Evolutionary conservation across 768 basidiomycete species (phyloP).

Genomic region (Zangia roseola): DNA sequence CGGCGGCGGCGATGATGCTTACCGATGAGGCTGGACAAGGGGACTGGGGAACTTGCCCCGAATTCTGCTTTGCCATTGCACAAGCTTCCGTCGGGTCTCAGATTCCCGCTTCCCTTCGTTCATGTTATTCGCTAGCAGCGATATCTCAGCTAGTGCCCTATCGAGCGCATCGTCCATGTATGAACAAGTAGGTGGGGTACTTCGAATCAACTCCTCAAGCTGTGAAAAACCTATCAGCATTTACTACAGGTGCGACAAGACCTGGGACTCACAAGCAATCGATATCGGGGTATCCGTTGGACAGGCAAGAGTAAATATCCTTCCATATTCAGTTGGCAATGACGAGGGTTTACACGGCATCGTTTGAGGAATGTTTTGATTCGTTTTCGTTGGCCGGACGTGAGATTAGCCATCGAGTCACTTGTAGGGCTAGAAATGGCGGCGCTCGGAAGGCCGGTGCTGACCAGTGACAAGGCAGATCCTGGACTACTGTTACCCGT

Average conservation of each 20-base stretch:
- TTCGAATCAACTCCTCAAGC: conserved; percentile 84
- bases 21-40: conserved; percentile 98
- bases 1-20: conserved; percentile 19
- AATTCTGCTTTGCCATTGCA: conserved; percentile 89
- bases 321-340: conserved; percentile 92
- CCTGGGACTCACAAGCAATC: conserved; percentile 69
- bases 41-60: conserved; percentile 92
- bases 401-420: conserved; percentile 53
- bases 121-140: conserved; percentile 88
- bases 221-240: conserved; percentile 4
- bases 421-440: conserved; percentile 42
- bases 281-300: conserved; percentile 96
- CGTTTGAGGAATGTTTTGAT: conserved; percentile 89
- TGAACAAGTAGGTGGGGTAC: conserved; percentile 78
- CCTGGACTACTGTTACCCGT: conserved; percentile 39
- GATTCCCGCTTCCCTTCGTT: conserved; percentile 97
- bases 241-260: conserved; percentile 1
- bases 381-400: conserved; percentile 82
- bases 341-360: conserved; percentile 83
- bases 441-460: conserved; percentile 56
- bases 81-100: conserved; percentile 87
- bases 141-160: conserved; percentile 82
- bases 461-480: conserved; percentile 47
- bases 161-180: conserved; percentile 82
- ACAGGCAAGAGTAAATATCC: conserved; percentile 93